phyloP scores from a whole-genome alignment of 2,329 filamentous ascomycete genomes.

The Talaromyces sp. region DNA sequence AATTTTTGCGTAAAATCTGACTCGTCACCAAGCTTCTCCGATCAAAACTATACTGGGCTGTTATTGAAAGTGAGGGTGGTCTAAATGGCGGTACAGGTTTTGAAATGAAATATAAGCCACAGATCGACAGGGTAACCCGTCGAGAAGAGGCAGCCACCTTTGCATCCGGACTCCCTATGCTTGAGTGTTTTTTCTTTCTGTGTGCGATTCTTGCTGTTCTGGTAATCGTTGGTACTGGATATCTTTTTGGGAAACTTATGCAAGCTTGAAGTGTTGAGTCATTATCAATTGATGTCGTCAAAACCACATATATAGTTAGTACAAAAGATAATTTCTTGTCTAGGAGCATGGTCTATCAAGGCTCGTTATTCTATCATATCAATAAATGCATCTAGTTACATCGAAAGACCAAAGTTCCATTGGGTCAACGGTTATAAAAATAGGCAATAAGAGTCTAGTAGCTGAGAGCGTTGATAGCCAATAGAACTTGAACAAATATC shows the following conservation, averaged over 20 bases:
- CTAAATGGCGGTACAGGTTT: conserved; percentile 19
- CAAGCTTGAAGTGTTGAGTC: too few species aligned
- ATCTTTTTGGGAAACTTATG: neutral
- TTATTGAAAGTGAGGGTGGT: conserved; percentile 27
- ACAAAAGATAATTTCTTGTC: too few species aligned
- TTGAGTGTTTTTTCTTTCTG: neutral
- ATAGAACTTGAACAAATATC: too few species aligned
- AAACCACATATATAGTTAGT: too few species aligned
- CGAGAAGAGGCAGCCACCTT: neutral
- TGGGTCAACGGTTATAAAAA: too few species aligned
- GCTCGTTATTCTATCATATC: too few species aligned
- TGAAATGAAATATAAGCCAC: conserved; percentile 31
- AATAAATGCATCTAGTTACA: too few species aligned
- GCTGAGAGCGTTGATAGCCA: too few species aligned
- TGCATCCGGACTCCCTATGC: neutral
- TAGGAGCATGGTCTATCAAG: too few species aligned
- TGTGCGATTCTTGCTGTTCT: neutral
- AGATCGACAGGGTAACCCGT: conserved; percentile 1
- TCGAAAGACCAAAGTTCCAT: too few species aligned
- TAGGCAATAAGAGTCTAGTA: too few species aligned
- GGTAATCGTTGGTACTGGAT: neutral
- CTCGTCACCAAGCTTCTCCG: conserved; percentile 8
- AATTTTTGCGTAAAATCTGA: neutral
- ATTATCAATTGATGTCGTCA: too few species aligned
- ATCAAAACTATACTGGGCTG: conserved; percentile 20